Conservation (phyloP, 2,329 filamentous ascomycete genomes). For the Mariannaea elegans region DNA sequence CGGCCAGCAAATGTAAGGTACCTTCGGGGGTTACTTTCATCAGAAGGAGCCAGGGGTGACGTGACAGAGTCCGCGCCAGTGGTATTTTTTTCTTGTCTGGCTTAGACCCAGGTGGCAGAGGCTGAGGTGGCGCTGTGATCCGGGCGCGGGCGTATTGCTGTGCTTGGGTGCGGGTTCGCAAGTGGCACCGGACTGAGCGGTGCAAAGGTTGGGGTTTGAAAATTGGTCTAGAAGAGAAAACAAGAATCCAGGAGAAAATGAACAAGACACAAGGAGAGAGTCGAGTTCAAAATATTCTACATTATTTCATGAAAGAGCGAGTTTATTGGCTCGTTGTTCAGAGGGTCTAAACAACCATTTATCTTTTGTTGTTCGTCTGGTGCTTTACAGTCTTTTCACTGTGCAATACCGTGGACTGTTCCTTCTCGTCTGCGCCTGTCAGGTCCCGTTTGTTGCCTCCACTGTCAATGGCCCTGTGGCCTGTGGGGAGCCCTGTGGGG, state of each 20-base stretch:
- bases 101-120: conserved; percentile 15
- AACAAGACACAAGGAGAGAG: too few species aligned
- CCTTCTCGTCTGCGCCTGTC: background rate
- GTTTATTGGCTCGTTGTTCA: background rate
- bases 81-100: conserved; percentile 6
- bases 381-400: background rate
- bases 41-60: conserved; percentile 9
- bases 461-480: background rate
- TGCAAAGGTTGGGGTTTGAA: background rate
- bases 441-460: background rate
- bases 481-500: conserved; percentile 19
- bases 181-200: conserved; percentile 13
- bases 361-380: background rate
- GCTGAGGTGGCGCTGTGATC: conserved; percentile 25
- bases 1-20: conserved; percentile 2
- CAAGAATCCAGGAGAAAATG: too few species aligned
- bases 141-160: conserved; percentile 13
- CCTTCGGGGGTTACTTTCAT: conserved; percentile 7
- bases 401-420: background rate
- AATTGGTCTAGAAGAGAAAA: background rate
- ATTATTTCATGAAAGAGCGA: too few species aligned
- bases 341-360: background rate
- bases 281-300: too few species aligned
- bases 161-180: conserved; percentile 14
- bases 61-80: conserved; percentile 2